Evolutionary conservation across 2,329 filamentous ascomycete species (phyloP).

Genomic region (Juglanconis juglandina): DNA sequence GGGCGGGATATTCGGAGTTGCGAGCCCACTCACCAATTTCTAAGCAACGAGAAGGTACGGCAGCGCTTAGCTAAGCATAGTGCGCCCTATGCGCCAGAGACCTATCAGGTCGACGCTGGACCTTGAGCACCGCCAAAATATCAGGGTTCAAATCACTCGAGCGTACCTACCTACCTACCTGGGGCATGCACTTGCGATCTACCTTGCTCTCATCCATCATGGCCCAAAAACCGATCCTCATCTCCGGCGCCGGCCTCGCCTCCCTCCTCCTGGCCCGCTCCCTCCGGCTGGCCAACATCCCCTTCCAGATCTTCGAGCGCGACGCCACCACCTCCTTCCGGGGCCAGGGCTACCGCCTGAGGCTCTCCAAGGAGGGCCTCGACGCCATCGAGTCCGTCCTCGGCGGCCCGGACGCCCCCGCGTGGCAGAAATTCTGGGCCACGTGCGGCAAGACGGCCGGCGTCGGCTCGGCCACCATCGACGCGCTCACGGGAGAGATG

Average conservation of each 20-base stretch:
- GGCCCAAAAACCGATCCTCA: slow-evolving; percentile 49
- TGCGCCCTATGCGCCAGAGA: too few relatives aligned
- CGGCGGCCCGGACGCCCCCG: slow-evolving; percentile 25
- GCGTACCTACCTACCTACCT: too few relatives aligned
- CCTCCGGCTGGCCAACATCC: slow-evolving; percentile 38
- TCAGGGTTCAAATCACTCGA: not conserved
- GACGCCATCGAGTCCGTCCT: slow-evolving; percentile 60
- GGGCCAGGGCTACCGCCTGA: slow-evolving; percentile 60
- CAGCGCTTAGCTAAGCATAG: too few relatives aligned
- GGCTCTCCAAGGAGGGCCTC: slow-evolving; percentile 54
- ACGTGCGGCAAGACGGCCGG: slow-evolving; percentile 59
- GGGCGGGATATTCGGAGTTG: too few relatives aligned
- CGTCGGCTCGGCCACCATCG: slow-evolving; percentile 44
- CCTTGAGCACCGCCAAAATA: too few relatives aligned
- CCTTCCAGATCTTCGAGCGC: slow-evolving; percentile 56
- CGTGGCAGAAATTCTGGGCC: slow-evolving; percentile 55
- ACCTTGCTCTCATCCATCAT: slow-evolving; percentile 29
- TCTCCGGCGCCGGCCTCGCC: slow-evolving; percentile 42
- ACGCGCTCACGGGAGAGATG: slow-evolving; percentile 52
- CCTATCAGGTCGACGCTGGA: too few relatives aligned
- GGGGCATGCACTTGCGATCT: too few relatives aligned
- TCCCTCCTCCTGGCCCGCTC: slow-evolving; percentile 43
- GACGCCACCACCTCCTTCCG: slow-evolving; percentile 49
- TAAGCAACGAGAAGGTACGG: too few relatives aligned
- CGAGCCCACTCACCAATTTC: too few relatives aligned